Conservation (phyloP, 2,329 filamentous ascomycete genomes). For the Paracoccidioides brasiliensis region DNA sequence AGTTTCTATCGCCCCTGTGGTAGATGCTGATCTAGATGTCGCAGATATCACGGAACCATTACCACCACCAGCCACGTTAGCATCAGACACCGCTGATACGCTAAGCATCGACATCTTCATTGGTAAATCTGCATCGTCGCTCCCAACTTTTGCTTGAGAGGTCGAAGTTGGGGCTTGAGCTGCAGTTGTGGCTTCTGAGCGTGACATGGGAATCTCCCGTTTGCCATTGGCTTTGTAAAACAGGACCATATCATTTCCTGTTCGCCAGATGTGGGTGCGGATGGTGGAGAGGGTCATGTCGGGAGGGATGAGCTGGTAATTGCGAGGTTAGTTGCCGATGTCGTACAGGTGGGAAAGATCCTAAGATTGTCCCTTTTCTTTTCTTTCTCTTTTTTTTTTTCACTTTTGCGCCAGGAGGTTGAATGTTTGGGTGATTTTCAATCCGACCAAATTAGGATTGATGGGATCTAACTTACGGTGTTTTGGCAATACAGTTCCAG, state of each 20-base stretch:
- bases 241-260: slow-evolving; percentile 80
- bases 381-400: no score
- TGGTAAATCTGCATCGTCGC: background rate
- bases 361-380: background rate
- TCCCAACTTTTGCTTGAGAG: background rate
- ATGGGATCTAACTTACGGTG: slow-evolving; percentile 48
- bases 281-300: slow-evolving; percentile 92
- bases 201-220: slow-evolving; percentile 37
- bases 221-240: slow-evolving; percentile 88
- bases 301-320: slow-evolving; percentile 42
- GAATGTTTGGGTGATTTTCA: background rate
- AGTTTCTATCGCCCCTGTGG: background rate
- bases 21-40: background rate
- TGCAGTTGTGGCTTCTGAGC: background rate
- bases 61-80: background rate
- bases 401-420: background rate
- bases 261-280: slow-evolving; percentile 84
- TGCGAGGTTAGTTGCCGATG: background rate
- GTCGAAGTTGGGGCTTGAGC: background rate
- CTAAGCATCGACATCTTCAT: background rate
- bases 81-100: background rate
- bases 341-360: background rate
- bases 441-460: background rate
- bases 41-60: background rate
- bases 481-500: slow-evolving; percentile 91